Evolutionary conservation across 2,329 filamentous ascomycete genomes (phyloP), one percentile per base, ranked within the genome.

Genomic region (Penicillium thymicola): DNA sequence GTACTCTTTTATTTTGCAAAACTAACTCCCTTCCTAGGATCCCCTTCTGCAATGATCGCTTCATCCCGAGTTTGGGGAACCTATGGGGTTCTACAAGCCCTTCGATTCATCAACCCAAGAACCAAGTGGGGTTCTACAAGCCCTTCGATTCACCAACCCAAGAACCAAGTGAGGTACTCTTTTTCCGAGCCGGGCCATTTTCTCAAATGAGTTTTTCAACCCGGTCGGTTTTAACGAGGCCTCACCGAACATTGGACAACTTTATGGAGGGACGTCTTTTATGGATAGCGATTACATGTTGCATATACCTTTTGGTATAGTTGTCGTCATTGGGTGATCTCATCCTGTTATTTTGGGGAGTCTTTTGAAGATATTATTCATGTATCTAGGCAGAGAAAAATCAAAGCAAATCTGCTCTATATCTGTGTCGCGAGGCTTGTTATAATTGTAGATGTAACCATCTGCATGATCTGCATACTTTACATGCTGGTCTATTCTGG

Each of bases 21-120:
- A 23, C 66, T 71, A 66, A 71, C 51, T 21, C 41, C 37, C 23
- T 23, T 9, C 30, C 50, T 59, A 79, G 73, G 83, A 85, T 69
- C 82, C 75, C 27, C 75, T 82, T 45, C 73, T 82, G 51, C 80
- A 82, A 70, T 82, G 68, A 77, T 71, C 47, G 52, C 18, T 8
- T 57, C 49, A 43, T 36, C 47, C 38, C 38, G 21, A 34, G 37
- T 28, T 49, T 54, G 34, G 37, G 49, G 44, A 51, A 51, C 30
- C 11, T 14, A n/a, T 13, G 41, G 41, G 41, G 16, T 38, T 32
- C 3, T 28, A 6, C 5, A 28, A 38, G 46, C 45, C n/a, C 42
- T 46, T 47, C n/a, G 32, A 32, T 14, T 42, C 36, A 43, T 23
- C 38, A 40, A 40, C 40, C 9, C 38, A 38, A 32, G 27, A 16